Evolutionary conservation across 1,284 basidiomycete species (phyloP), one percentile per base, ranked within the genome.

Genomic region (Ceratorhiza oryzae-sativae): DNA sequence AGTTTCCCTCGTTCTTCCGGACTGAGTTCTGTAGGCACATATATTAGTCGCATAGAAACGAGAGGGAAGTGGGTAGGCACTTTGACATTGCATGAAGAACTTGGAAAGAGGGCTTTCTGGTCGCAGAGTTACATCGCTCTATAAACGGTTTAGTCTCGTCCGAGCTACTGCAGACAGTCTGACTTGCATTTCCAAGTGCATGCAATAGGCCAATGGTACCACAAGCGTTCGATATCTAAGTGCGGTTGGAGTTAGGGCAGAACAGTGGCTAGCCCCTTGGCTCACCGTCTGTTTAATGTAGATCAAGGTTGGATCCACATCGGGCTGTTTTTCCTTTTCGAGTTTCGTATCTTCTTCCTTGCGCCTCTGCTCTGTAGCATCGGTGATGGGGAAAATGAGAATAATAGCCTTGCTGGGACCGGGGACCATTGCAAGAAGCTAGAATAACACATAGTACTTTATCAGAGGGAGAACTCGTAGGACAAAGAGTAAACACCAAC

Each of bases 161-260:
- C 61, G 55, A 13, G 36, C 30, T 48, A 45, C 13, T 20, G 2
- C 18, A 59, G 23, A 10, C 8, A 9, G 58, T 9, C 25, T 75
- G 53, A 79, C 87, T 75, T 74, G 90, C 89, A 77, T 94, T 94
- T 20, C 85, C 86, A 56, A 94, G 78, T 3, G 92, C 87, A 78
- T 97, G 94, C 13, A 97, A 82, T 8, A 97, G 82, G 0, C 90
- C 94, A 77, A 96, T 95, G 0, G 94, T 95, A 1, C 94, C 94
- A 77, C 94, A 96, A 0, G 94, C 94, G 78, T 95, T 95, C 1
- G 84, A 80, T 73, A 95, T 94, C 92, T 94, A 71, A n/a, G 15
- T 9, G 27, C 25, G 1, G 49, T 10, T 53, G 13, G 8, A 6
- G 39, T 56, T 30, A 53, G 4, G 18, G 10, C 32, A 6, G 36